phyloP scores from a whole-genome alignment of 2,329 filamentous ascomycete genomes.

The Aspergillus arachidicola region DNA sequence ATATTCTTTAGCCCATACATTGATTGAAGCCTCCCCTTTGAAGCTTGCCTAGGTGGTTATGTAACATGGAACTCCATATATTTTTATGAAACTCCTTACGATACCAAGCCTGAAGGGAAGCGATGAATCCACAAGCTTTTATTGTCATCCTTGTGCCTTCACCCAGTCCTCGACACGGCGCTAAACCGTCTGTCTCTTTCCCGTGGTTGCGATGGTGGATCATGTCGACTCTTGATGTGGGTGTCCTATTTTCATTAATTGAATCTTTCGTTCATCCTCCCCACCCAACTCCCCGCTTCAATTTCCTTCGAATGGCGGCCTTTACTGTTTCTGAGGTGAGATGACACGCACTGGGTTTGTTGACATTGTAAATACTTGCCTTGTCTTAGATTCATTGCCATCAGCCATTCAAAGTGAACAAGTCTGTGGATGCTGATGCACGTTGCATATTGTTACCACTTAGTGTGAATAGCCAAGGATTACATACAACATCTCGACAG shows the following conservation, averaged over 20 bases:
- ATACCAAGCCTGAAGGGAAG: slow-evolving; percentile 2
- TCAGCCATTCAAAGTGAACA: background rate
- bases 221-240: background rate
- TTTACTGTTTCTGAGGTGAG: background rate
- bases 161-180: background rate
- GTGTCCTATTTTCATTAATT: background rate
- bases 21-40: too few species aligned
- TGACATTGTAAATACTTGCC: background rate
- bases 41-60: background rate
- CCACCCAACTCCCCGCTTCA: background rate
- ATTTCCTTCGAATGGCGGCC: background rate
- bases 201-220: slow-evolving; percentile 6
- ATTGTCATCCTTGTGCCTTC: background rate
- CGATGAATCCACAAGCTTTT: slow-evolving; percentile 19
- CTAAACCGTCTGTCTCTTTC: background rate
- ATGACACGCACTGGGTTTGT: background rate
- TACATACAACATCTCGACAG: background rate
- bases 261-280: background rate
- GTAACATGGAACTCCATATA: background rate
- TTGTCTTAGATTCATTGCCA: background rate
- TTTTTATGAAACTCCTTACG: background rate
- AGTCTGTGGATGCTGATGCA: background rate
- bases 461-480: background rate
- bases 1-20: background rate
- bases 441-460: background rate